A percentile compares a stretch with the other conserved stretches of the same genome.
Evolutionary conservation across 2,329 filamentous ascomycete genomes (phyloP).

Genomic region (Xylariales sp.): DNA sequence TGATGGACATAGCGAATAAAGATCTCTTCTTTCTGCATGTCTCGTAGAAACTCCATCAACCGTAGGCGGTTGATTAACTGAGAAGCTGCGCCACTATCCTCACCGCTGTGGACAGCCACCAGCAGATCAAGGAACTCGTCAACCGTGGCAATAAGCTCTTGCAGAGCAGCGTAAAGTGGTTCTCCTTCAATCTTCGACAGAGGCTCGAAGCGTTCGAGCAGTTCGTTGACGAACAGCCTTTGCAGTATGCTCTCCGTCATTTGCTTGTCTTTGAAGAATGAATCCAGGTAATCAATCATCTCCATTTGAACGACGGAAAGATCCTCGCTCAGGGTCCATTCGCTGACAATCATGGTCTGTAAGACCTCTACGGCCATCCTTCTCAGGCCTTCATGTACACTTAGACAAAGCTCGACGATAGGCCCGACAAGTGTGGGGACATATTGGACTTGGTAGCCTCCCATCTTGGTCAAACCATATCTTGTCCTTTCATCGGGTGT

Average conservation of each 20-base stretch:
- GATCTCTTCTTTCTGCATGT: conserved; percentile 96
- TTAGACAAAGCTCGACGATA: conserved; percentile 90
- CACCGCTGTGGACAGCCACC: conserved; percentile 79
- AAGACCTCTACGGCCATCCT: conserved; percentile 88
- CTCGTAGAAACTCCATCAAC: conserved; percentile 92
- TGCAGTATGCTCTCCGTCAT: conserved; percentile 85
- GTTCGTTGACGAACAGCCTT: conserved; percentile 85
- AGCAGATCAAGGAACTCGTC: conserved; percentile 89
- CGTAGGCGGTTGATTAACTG: conserved; percentile 83
- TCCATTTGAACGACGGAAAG: conserved; percentile 88
- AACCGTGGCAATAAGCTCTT: conserved; percentile 75
- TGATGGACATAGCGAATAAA: conserved; percentile 96
- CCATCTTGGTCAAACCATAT: conserved; percentile 79
- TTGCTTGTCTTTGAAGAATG: conserved; percentile 82
- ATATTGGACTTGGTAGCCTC: conserved; percentile 97
- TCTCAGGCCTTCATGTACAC: conserved; percentile 86
- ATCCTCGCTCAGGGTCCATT: conserved; percentile 95
- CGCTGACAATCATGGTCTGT: conserved; percentile 97
- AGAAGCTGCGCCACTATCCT: conserved; percentile 67
- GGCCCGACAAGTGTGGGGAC: conserved; percentile 87
- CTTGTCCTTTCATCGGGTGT: conserved; percentile 70
- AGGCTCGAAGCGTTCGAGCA: conserved; percentile 74
- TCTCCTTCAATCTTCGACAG: conserved; percentile 64
- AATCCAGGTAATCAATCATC: conserved; percentile 90
- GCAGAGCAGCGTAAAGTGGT: conserved; percentile 69